Percentiles rank a stretch among this genome's conserved stretches.
Evolutionary conservation across 2,329 filamentous ascomycete genomes (phyloP).

Genomic region (Verticillium nonalfalfae): DNA sequence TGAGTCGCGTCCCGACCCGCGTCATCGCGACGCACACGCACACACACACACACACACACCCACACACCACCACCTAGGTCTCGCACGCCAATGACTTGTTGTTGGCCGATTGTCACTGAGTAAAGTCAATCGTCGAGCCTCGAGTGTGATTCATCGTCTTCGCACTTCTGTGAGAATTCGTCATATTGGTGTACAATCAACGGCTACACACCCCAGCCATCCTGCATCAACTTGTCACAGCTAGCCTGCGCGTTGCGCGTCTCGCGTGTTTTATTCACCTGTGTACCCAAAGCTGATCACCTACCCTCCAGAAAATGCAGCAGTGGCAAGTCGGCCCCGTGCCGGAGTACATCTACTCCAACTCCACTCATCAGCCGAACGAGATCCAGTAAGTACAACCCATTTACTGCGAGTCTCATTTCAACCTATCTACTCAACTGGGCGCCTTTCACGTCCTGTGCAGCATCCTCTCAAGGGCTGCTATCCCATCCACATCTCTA

Average conservation of each 20-base stretch:
- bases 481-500: no score
- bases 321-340: conserved; percentile 56
- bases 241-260: background rate
- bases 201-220: no score
- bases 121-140: no score
- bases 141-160: background rate
- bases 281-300: background rate
- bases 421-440: conserved; percentile 7
- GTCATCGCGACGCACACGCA: background rate
- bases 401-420: conserved; percentile 3
- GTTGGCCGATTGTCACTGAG: no score
- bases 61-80: background rate
- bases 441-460: conserved; percentile 3
- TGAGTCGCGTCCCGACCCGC: background rate
- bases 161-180: background rate
- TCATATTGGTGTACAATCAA: no score
- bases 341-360: conserved; percentile 52
- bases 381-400: conserved; percentile 50
- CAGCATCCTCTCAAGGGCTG: background rate
- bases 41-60: background rate
- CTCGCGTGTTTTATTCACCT: background rate
- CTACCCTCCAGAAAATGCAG: conserved; percentile 45
- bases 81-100: background rate
- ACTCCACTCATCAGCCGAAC: conserved; percentile 44
- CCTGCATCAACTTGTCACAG: background rate